Evolutionary conservation across 1,284 basidiomycete species (phyloP), one percentile per base, ranked within the genome.

Genomic region (Porphyrellus sp.): DNA sequence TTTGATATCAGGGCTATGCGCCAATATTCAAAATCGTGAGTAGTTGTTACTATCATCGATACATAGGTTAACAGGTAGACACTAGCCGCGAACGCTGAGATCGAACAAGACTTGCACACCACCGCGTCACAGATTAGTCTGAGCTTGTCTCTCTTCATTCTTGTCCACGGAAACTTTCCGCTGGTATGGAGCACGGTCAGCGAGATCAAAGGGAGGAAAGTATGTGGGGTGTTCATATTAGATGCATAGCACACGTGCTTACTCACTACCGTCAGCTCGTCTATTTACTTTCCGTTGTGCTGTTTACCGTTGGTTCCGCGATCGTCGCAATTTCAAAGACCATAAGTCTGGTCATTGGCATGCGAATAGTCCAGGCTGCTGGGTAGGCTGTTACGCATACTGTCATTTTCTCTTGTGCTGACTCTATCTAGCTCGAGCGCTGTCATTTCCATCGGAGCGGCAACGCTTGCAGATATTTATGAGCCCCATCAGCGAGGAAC

Each of bases 141-240:
- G 60, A 88, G 81, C 59, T 67, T 94, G 15, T 86, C 88, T 1
- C 59, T 93, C 9, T 95, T 89, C 70, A 89, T 94, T 55, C 73
- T 91, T 18, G 64, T 86, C 8, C 89, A 91, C 67, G 89, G 90
- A 0, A 65, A 73, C 13, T 71, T 82, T 45, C 89, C 89, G 0
- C 57, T 88, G 16, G 43, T 87, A 4, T 93, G 91, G 90, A 81
- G 77, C 51, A 77, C 83, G 0, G 68, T 91, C 21, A 87, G 85
- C 52, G 91, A 94, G 67, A 80, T 94, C 40, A 85, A 84, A 56
- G 91, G 91, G 4, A 75, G 91, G 34, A 92, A 89, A 73, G 86
- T 85, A 15, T 42, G 49, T 54, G 18, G 34, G 4, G 7, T 54
- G 35, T 51, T 4, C 25, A 35, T 6, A 18, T 18, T 23, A 4